Conservation (phyloP, 2,329 filamentous ascomycete genomes). For the Colletotrichum simmondsii region DNA sequence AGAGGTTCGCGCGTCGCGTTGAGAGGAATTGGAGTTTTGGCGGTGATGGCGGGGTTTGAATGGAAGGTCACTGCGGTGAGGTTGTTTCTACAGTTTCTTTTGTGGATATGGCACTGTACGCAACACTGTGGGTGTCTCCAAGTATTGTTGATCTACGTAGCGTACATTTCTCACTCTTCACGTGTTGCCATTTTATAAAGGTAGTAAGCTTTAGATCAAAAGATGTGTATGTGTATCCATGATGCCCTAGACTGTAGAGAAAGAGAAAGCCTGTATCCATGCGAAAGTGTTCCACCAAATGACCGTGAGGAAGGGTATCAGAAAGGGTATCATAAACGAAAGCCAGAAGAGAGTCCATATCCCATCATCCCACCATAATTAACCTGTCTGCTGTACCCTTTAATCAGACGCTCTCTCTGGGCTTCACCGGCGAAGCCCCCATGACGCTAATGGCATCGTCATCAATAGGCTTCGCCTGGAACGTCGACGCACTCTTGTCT, state of each 20-base stretch:
- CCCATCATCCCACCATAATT: not conserved
- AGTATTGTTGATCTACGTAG: no score
- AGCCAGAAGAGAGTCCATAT: slow-evolving; percentile 5
- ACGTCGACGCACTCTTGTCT: slow-evolving; percentile 37
- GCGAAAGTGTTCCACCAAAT: not conserved
- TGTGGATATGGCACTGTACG: no score
- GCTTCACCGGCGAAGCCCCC: slow-evolving; percentile 48
- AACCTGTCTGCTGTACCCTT: not conserved
- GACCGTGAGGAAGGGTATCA: slow-evolving; percentile 3
- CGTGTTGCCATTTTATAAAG: no score
- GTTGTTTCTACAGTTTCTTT: not conserved
- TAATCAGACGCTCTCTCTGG: slow-evolving; percentile 50
- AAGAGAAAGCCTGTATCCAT: not conserved
- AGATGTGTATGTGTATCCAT: not conserved
- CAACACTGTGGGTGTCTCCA: no score
- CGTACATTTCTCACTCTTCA: no score
- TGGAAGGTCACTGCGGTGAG: not conserved
- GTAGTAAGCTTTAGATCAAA: no score
- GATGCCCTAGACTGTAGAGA: not conserved
- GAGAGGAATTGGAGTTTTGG: not conserved
- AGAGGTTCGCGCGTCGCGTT: slow-evolving; percentile 18
- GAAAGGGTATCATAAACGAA: slow-evolving; percentile 36
- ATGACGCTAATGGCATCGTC: slow-evolving; percentile 46
- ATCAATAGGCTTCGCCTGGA: slow-evolving; percentile 38
- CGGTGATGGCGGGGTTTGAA: slow-evolving; percentile 17